Base-by-base conservation (phyloP, 1,284 basidiomycete genomes). In the Tylopilus sp. region DNA sequence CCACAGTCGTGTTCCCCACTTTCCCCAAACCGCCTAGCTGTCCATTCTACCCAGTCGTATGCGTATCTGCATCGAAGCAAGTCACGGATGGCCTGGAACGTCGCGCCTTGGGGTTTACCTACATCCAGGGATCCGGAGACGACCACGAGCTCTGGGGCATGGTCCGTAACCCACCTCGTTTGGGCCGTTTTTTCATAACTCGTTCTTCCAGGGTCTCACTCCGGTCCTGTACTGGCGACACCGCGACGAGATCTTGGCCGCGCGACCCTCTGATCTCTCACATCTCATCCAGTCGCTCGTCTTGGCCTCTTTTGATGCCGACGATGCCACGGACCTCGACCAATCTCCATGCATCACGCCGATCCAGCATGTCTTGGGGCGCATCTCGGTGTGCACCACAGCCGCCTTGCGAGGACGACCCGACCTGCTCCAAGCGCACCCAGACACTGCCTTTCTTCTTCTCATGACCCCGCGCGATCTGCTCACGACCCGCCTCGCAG, bases 111-210 rank as follows among this genome's bases (percentile, higher is more conserved):
- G 86, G 86, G 0, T 93, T 81, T 60, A 73, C 79, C 5, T 95
- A 95, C 59, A 79, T 95, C 8, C 92, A 95, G 66, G 92, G 92
- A 2, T 89, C 88, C 0, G 92, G 91, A 0, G 91, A 94, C 59
- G 92, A 94, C 59, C 90, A 94, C 59, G 92, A 94, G 63, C 71
- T 86, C 8, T 94, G 91, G 91, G 80, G 86, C 34, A 78, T 79
- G 79, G 87, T 86, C 37, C 33, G 75, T 64, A 6, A 25, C n/a
- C 39, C 9, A 36, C 38, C 37, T 49, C 43, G 31, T 28, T 23
- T 40, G 21, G 6, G 21, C 6, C 21, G 21, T 6, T 23, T 23
- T 36, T 6, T 9, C 1, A 11, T 21, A 11, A 6, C 31, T 26
- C 6, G 19, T 30, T 35, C 11, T 31, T 29, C 2, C 57, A 86